Evolutionary conservation across 2,329 filamentous ascomycete species (phyloP), one percentile per base, ranked within the genome.

Genomic region (Colletotrichum cereale): DNA sequence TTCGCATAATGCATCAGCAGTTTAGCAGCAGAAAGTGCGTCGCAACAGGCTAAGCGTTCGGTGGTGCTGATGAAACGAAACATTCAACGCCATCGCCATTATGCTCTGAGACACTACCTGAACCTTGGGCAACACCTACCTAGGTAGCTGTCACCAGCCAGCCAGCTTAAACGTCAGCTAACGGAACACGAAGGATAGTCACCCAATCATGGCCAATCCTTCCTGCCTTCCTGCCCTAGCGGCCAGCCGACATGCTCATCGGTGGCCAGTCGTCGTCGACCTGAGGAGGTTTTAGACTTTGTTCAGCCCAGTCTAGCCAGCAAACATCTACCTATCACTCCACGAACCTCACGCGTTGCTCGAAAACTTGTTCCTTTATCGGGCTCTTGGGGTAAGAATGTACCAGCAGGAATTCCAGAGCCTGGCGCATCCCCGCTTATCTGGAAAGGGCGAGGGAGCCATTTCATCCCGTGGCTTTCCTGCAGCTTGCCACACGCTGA

Each of bases 1-100:
- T 71, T 44, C n/a, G 58, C 52, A 58, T 42, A 11, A 29, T 26
- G 40, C 65, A 71, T 63, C 57, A 68, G 11, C 68, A 63, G 52
- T 36, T 71, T 58, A 71, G 47, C 58, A 63, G 68, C 57, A 67
- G 21, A 18, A 40, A 66, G 36, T 16, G 24, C 38, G 44, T 66
- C 65, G 65, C 40, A 71, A 68, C n/a, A 18, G 65, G 68, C 26
- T 47, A 68, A 68, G 68, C 65, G 68, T 60, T 58, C 21, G 36
- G 50, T 50, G 57, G 26, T 60, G 65, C 29, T 71, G 38, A 58
- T 71, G 68, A 68, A 71, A 71, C 65, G 65, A 71, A 67, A 71
- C 65, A 68, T 38, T 24, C 68, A 68, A 62, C 68, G 65, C 68
- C 68, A 36, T 63, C 58, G n/a, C 44, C 10, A 57, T 29, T 14